phyloP scores from a whole-genome alignment of 2,329 filamentous ascomycete genomes.

The Fusarium lateritium region DNA sequence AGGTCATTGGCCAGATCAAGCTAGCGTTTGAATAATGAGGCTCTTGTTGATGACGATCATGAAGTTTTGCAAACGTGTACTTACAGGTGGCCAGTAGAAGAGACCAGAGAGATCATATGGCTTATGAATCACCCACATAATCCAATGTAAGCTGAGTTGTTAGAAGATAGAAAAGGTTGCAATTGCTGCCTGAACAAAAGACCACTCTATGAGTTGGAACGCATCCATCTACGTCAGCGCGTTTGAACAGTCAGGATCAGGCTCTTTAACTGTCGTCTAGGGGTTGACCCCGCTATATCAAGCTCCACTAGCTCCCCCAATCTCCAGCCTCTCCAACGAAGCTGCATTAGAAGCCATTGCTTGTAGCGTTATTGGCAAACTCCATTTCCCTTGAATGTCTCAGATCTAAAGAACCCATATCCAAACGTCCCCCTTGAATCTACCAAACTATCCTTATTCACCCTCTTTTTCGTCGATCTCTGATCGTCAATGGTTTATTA shows the following conservation, averaged over 20 bases:
- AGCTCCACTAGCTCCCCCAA: slow-evolving; percentile 38
- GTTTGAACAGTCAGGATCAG: slow-evolving; percentile 16
- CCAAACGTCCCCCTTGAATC: background rate
- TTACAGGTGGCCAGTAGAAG: slow-evolving; percentile 13
- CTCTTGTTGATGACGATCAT: slow-evolving; percentile 42
- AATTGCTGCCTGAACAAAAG: slow-evolving; percentile 19
- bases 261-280: slow-evolving; percentile 13
- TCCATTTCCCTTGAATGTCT: slow-evolving; percentile 21
- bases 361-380: background rate
- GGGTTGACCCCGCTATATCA: slow-evolving; percentile 36
- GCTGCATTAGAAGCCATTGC: slow-evolving; percentile 11
- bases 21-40: slow-evolving; percentile 34
- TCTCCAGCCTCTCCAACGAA: slow-evolving; percentile 15
- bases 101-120: slow-evolving; percentile 1
- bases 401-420: slow-evolving; percentile 24
- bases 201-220: too few species aligned
- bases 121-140: slow-evolving; percentile 31
- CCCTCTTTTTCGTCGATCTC: background rate
- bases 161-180: background rate
- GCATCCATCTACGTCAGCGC: background rate
- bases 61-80: slow-evolving; percentile 34
- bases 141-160: slow-evolving; percentile 1
- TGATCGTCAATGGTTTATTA: slow-evolving; percentile 11
- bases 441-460: background rate
- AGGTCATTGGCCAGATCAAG: slow-evolving; percentile 19